A percentile compares a stretch with the other conserved stretches of the same genome.
Evolutionary conservation across 1,284 basidiomycete genomes (phyloP).

Genomic region (Lentinus polychrous): DNA sequence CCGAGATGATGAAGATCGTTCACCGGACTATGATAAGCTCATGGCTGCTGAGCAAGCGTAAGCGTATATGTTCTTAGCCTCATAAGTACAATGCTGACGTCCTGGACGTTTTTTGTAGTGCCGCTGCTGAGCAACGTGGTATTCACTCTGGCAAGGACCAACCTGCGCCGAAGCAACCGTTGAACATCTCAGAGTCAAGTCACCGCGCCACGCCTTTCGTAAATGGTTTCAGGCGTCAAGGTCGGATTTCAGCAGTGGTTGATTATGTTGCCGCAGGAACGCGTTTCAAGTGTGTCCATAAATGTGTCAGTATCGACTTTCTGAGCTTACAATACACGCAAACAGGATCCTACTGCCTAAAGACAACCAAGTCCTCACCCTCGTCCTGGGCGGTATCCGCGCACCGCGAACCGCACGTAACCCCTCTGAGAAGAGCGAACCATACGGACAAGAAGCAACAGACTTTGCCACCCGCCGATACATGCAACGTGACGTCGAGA

Average conservation of each 20-base stretch:
- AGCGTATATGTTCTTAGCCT: conserved; percentile 24
- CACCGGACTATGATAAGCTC: conserved; percentile 89
- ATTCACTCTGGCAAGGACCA: conserved; percentile 92
- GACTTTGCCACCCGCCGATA: conserved; percentile 77
- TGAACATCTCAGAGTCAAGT: conserved; percentile 81
- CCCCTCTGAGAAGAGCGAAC: conserved; percentile 82
- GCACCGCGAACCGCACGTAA: conserved; percentile 80
- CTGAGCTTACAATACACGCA: background rate
- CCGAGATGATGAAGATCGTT: conserved; percentile 92
- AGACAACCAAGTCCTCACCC: conserved; percentile 85
- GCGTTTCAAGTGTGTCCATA: conserved; percentile 72
- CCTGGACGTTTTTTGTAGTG: conserved; percentile 36
- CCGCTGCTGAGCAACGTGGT: conserved; percentile 74
- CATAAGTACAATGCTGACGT: conserved; percentile 1
- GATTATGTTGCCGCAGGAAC: conserved; percentile 94
- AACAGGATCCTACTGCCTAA: conserved; percentile 80
- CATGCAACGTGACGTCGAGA: conserved; percentile 94
- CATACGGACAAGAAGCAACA: conserved; percentile 79
- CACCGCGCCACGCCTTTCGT: conserved; percentile 80
- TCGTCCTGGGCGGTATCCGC: conserved; percentile 84
- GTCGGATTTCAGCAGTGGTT: conserved; percentile 78
- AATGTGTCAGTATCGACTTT: background rate
- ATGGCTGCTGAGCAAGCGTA: conserved; percentile 91
- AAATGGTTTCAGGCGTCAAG: conserved; percentile 87
- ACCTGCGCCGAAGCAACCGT: conserved; percentile 58